Base-by-base conservation (phyloP, 1,284 basidiomycete genomes). In the Sphaerobolus stellatus region DNA sequence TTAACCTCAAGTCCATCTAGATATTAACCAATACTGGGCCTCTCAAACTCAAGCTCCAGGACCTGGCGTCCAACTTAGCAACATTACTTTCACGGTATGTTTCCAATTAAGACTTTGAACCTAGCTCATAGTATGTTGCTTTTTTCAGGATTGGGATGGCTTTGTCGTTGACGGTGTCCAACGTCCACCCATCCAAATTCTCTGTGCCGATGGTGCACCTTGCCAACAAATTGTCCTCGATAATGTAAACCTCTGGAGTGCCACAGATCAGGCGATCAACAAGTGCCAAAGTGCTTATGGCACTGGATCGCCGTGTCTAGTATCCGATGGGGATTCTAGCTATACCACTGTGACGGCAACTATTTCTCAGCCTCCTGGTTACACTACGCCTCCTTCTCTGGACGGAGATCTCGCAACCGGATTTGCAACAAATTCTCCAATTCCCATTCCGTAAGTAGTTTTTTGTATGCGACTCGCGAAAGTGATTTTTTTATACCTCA, bases 201-300 rank as follows among this genome's bases (percentile, higher is more conserved):
- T 71, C 47, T 72, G 69, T 55, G 64, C 67, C 2, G 67, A 69
- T 52, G 63, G 62, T 24, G 66, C 67, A n/a, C 69, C 69, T 11
- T 72, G 69, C 64, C 61, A 59, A 33, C 59, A 61, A 56, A 66
- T 71, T 54, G 62, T 56, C 4, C 60, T 72, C 46, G 44, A 40
- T 22, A 65, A 70, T 57, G 69, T 70, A n/a, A 67, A 67, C 56
- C 64, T 70, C 57, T 71, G 68, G 66, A 65, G 65, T 8, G 56
- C 58, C 38, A 66, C 64, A 14, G 57, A 62, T 56, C 51, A 63
- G 58, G 68, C 66, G 14, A 57, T 63, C 34, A 58, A 64, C 57
- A 69, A 68, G 48, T 71, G 68, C 63, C 61, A 64, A 53, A 64
- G 61, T 52, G 69, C 69, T n/a, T 71, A 65, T 54, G 69, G 69